Evolutionary conservation across 805 yeast species (phyloP), one percentile per base, ranked within the genome.

Genomic region (Candida ortonii): DNA sequence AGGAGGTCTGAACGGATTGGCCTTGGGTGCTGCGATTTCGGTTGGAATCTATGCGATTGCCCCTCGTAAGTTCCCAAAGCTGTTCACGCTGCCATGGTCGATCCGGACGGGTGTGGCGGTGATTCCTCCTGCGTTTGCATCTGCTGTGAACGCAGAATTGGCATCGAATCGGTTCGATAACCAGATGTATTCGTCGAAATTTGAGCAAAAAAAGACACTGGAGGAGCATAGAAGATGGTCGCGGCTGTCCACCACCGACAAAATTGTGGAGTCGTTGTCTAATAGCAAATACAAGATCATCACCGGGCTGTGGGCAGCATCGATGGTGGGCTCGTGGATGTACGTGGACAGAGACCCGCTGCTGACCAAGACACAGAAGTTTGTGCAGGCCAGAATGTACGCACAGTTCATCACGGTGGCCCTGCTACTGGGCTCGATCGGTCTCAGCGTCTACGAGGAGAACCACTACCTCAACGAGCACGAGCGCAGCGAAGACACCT

Each of bases 321-420:
- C 90, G 3, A 61, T 84, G 66, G 84, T 71, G 47, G 95, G 88
- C 1, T 81, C 94, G 4, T 86, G 90, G 86, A 73, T 62, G 29
- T 51, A 65, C 28, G 86, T 84, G 33, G 79, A 84, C 63, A 74
- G 71, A 48, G 95, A 86, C 57, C 80, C 78, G 44, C 65, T 78
- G 55, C 73, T 86, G 81, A 74, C 85, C 35, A 72, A 69, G 44
- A 64, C 93, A 5, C 95, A 86, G 64, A 86, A 84, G 59, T 76
- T 84, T 30, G 93, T 83, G 21, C 89, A 82, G 56, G 94, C 94
- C 20, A 79, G 95, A 73, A 85, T 85, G 84, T 85, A 85, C 55
- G 95, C 95, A 8, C 95, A 86, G 61, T 84, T 82, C 45, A 62
- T 84, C 35, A 83, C 95, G 2, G 88, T 86, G 34, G 72, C 73